These are phyloP conservation scores for Biancaea sappan DNA, from an alignment of 306 rosid species.

Conservation along the genomic window DNA sequence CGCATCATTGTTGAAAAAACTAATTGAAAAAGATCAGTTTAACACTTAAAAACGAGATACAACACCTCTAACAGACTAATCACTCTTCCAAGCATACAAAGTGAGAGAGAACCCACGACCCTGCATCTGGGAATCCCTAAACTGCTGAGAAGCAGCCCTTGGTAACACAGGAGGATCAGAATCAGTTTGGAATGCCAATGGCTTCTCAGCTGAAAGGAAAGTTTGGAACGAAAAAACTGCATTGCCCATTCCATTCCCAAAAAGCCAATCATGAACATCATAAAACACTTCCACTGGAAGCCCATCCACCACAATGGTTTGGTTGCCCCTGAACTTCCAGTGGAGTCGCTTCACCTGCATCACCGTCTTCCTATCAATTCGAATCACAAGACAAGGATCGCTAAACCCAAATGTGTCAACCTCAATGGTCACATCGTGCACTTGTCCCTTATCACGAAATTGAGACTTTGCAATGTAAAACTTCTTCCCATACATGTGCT, in stretches of 20 bases:
- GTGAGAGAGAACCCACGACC: conserved; percentile 78
- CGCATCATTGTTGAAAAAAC: conserved; percentile 35
- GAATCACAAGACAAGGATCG: conserved; percentile 76
- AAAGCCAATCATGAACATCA: conserved; percentile 97
- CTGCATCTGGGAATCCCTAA: conserved; percentile 61
- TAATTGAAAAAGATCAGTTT: conserved; percentile 19
- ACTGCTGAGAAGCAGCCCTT: conserved; percentile 64
- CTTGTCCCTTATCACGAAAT: conserved; percentile 72
- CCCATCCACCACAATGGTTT: conserved; percentile 82
- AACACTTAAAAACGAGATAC: conserved; percentile 30
- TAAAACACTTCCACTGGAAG: conserved; percentile 78
- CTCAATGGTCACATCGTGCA: conserved; percentile 78
- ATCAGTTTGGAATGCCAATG: conserved; percentile 43
- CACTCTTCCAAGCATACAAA: conserved; percentile 91
- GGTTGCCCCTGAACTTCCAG: conserved; percentile 90
- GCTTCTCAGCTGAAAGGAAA: conserved; percentile 57
- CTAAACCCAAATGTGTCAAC: conserved; percentile 65
- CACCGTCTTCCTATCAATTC: conserved; percentile 74
- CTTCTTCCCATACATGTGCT: conserved; percentile 82
- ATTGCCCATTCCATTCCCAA: conserved; percentile 66
- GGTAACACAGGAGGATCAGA: conserved; percentile 52
- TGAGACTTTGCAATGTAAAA: conserved; percentile 63
- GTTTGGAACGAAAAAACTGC: conserved; percentile 96
- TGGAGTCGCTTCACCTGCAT: conserved; percentile 80
- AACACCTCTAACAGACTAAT: conserved; percentile 40